These are phyloP conservation scores for Pythium volutum DNA, from an alignment of 352 stramenopile genomes.

Conservation along the genomic window DNA sequence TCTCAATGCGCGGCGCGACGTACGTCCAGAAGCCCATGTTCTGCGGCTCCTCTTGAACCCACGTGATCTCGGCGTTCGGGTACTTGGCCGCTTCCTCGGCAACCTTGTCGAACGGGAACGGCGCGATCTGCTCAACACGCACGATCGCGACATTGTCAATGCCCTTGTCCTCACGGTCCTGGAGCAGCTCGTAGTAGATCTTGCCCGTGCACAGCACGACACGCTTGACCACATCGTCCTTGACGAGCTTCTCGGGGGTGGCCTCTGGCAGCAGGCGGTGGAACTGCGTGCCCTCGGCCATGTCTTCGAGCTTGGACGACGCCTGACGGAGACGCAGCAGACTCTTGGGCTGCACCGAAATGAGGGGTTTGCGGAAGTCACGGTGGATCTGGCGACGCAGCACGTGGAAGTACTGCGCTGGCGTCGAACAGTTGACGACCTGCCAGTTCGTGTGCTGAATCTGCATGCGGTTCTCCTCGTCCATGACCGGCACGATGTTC, in stretches of 20 bases:
- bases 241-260: conserved; percentile 49
- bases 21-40: conserved; percentile 98
- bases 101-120: conserved; percentile 97
- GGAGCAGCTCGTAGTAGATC: conserved; percentile 76
- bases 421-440: conserved; percentile 79
- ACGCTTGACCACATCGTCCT: conserved; percentile 49
- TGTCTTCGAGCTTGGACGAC: conserved; percentile 71
- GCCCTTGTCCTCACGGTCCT: conserved; percentile 72
- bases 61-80: conserved; percentile 95
- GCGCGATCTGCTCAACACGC: conserved; percentile 89
- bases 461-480: conserved; percentile 86
- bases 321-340: conserved; percentile 78
- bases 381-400: conserved; percentile 83
- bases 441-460: conserved; percentile 85
- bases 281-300: conserved; percentile 58
- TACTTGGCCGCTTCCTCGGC: conserved; percentile 89
- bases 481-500: conserved; percentile 49
- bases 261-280: conserved; percentile 65
- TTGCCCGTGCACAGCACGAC: conserved; percentile 74
- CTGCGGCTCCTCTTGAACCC: conserved; percentile 98
- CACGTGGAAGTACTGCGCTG: conserved; percentile 96
- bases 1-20: conserved; percentile 94
- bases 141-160: conserved; percentile 58
- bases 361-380: conserved; percentile 76
- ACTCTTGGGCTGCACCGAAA: conserved; percentile 80